These are phyloP conservation scores for Scleroderma citrinum DNA, from an alignment of 768 basidiomycete species.

Conservation along the genomic window DNA sequence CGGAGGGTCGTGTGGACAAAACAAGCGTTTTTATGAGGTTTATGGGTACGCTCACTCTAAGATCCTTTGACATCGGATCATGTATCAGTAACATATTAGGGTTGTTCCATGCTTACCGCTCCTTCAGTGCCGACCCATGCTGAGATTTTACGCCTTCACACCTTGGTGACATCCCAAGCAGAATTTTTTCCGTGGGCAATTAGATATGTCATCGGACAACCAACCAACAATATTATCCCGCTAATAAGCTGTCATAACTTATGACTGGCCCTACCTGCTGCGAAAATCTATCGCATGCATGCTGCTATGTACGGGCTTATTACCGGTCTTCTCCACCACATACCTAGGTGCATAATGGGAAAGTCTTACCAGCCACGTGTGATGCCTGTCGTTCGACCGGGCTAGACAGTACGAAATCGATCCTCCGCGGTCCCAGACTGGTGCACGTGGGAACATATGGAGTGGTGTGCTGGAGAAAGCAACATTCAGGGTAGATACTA, in stretches of 20 bases:
- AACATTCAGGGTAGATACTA: too few relatives aligned
- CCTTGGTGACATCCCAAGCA: background rate
- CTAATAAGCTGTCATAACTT: background rate
- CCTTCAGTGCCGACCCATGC: background rate
- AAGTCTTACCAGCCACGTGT: too few relatives aligned
- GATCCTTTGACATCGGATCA: background rate
- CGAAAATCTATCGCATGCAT: background rate
- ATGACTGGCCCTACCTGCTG: background rate
- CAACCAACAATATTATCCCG: background rate
- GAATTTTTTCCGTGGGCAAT: background rate
- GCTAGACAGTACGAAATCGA: too few relatives aligned
- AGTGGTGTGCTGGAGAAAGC: too few relatives aligned
- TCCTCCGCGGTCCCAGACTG: too few relatives aligned
- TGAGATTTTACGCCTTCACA: background rate
- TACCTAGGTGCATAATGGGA: too few relatives aligned
- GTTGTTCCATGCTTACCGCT: background rate
- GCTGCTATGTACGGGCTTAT: too few relatives aligned
- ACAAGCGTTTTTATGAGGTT: background rate
- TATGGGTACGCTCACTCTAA: background rate
- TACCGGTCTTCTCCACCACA: too few relatives aligned
- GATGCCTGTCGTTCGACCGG: too few relatives aligned
- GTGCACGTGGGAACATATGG: too few relatives aligned
- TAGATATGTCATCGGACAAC: background rate
- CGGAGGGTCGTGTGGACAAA: background rate
- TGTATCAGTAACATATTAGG: background rate